Evolutionary conservation across 371 early-diverging fungal genomes (phyloP).

Genomic region (Sporodiniella umbellata): DNA sequence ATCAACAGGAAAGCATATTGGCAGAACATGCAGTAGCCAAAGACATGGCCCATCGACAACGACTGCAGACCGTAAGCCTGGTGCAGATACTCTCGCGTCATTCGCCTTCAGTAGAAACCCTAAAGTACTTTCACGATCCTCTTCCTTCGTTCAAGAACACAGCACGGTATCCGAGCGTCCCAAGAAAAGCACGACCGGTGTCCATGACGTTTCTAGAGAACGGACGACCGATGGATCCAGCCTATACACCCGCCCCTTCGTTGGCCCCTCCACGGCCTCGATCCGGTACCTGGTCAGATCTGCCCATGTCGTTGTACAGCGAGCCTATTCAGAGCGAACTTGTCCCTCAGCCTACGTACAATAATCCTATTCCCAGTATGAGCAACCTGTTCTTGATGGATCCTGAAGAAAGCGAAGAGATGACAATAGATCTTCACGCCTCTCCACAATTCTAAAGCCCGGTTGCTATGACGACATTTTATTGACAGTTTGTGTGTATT

Average conservation of each 20-base stretch:
- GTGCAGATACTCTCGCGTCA: constrained; percentile 25
- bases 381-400: constrained; percentile 20
- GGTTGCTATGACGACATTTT: no score
- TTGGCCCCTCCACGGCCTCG: background rate
- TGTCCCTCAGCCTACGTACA: background rate
- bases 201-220: constrained; percentile 1
- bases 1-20: constrained; percentile 26
- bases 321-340: background rate
- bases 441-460: no score
- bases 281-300: background rate
- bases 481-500: no score
- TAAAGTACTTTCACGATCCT: constrained; percentile 1
- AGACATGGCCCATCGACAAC: constrained; percentile 27
- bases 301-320: background rate
- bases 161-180: no score
- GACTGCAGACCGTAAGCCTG: constrained; percentile 18
- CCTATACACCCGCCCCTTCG: background rate
- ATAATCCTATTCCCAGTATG: constrained; percentile 20
- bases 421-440: background rate
- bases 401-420: constrained; percentile 1
- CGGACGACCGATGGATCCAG: background rate
- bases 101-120: constrained; percentile 35
- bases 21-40: constrained; percentile 3
- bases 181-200: background rate
- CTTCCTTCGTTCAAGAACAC: background rate